Evolutionary conservation across 2,329 filamentous ascomycete species (phyloP).

Genomic region (Diplodia intermedia): DNA sequence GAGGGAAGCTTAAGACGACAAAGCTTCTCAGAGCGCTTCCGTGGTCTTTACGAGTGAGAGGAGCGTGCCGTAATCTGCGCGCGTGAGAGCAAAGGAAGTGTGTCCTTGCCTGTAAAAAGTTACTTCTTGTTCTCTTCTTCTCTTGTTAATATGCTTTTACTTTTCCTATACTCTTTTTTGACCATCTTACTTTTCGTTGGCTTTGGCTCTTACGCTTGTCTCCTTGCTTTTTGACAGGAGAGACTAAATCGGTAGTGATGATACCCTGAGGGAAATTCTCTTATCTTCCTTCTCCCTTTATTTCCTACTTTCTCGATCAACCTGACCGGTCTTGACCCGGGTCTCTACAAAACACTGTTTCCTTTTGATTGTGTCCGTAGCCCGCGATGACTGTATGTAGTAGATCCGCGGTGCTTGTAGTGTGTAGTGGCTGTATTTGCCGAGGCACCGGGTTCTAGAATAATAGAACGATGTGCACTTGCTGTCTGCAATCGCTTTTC

Average conservation of each 20-base stretch:
- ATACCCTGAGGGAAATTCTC: conserved; percentile 27
- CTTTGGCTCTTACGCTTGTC: background rate
- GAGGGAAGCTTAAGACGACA: background rate
- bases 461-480: background rate
- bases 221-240: background rate
- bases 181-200: conserved; percentile 1
- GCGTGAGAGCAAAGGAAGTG: conserved; percentile 20
- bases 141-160: conserved; percentile 18
- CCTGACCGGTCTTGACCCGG: background rate
- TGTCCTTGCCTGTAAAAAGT: background rate
- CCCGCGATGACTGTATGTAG: background rate
- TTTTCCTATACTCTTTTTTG: background rate
- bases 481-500: background rate
- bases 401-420: background rate
- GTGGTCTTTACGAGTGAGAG: background rate
- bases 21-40: background rate
- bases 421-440: background rate
- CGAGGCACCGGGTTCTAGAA: background rate
- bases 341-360: background rate
- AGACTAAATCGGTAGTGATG: conserved; percentile 19
- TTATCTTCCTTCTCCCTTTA: background rate
- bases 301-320: background rate
- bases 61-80: background rate
- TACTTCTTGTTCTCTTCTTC: background rate
- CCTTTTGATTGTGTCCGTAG: background rate